Conservation (phyloP, 768 basidiomycete genomes). For the Mycena leptocephala region DNA sequence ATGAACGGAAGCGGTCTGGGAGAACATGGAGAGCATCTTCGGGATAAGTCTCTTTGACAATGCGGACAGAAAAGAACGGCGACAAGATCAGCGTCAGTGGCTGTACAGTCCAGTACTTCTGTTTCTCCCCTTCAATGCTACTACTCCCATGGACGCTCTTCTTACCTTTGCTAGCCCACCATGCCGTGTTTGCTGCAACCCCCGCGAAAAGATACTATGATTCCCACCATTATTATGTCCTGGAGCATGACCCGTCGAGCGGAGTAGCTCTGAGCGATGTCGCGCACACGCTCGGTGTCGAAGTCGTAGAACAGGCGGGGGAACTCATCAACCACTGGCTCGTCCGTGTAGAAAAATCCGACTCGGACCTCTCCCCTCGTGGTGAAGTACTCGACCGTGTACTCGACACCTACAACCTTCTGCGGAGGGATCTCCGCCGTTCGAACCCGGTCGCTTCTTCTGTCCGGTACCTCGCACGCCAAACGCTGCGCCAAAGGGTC, state of each 20-base stretch:
- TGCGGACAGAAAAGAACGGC: too few relatives aligned
- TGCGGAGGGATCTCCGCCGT: constrained; percentile 59
- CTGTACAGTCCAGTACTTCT: constrained; percentile 18
- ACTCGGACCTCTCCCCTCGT: constrained; percentile 45
- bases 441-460: constrained; percentile 69
- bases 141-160: constrained; percentile 49
- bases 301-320: constrained; percentile 82
- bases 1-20: too few relatives aligned
- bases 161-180: constrained; percentile 50
- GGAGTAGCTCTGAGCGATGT: constrained; percentile 74
- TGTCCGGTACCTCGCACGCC: constrained; percentile 73
- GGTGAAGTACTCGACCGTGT: constrained; percentile 63
- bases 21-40: too few relatives aligned
- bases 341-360: constrained; percentile 70
- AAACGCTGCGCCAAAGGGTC: constrained; percentile 75
- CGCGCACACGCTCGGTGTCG: constrained; percentile 76
- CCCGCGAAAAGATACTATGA: constrained; percentile 71
- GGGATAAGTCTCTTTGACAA: too few relatives aligned
- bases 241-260: constrained; percentile 72
- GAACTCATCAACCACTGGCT: constrained; percentile 90
- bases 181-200: constrained; percentile 48
- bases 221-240: constrained; percentile 87
- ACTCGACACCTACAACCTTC: constrained; percentile 61
- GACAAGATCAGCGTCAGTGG: neutral
- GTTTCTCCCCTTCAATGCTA: constrained; percentile 42